Base-by-base conservation (phyloP, 805 yeast genomes). In the Kazachstania bromeliacearum region DNA sequence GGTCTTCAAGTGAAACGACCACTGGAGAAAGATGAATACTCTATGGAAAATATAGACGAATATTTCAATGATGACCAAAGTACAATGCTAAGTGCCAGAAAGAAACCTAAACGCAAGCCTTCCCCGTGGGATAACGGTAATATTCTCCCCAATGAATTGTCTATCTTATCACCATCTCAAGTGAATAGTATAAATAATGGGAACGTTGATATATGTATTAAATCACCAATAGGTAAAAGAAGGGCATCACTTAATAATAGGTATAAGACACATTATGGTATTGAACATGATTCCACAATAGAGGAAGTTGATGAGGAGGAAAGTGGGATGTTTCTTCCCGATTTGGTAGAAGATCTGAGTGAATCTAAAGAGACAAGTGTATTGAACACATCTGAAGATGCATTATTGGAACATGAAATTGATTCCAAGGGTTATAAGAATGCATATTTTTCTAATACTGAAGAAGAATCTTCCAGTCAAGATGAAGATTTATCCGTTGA, bases 281-380 rank as follows among this genome's bases (percentile, higher is more conserved):
- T 22, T 8, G 8, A 8, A 8, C 25, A 17, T 18, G 13, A 17
- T 17, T 7, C 30, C 30, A 18, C n/a, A 19, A 10, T 4, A 15
- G 28, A 28, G 18, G 20, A 16, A 24, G 36, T 23, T 8, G 28
- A n/a, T 8, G 25, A 32, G 28, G 23, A 19, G 18, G 4, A 25
- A 34, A 16, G 13, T 33, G 12, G 25, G 28, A 18, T 24, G 39
- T 77, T 68, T 49, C 68, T 73, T 44, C 79, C 79, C 43, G 71
- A 71, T 53, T 75, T 88, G 59, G 84, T 85, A 51, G 92, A 81
- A 59, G 94, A 88, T 57, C 92, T 83, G 73, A 82, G 62, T 15
- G 46, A 44, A 16, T 16, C 13, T 7, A 34, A 15, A 31, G 44
- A 18, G 50, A 42, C 22, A 42, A 45, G 22, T 40, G 42, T 48